Evolutionary conservation across 1,284 basidiomycete genomes (phyloP).

Genomic region (Chondrostereum purpureum): DNA sequence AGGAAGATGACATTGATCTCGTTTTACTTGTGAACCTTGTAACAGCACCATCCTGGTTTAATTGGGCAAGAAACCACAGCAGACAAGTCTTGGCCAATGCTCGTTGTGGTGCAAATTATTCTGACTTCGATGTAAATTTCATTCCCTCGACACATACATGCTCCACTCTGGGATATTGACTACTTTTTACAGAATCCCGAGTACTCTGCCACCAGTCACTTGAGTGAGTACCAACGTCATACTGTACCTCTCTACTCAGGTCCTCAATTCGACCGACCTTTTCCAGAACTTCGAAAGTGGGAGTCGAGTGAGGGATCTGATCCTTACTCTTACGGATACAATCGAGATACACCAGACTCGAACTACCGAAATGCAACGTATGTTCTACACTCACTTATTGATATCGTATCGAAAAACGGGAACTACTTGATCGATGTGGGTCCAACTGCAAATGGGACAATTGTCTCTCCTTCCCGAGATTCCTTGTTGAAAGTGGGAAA

Average conservation of each 20-base stretch:
- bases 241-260: not conserved
- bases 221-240: not conserved
- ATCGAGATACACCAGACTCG: conserved; percentile 14
- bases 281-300: conserved; percentile 1
- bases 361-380: conserved; percentile 25
- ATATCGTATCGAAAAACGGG: conserved; percentile 29
- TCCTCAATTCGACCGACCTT: not conserved
- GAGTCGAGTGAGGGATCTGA: conserved; percentile 1
- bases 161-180: not conserved
- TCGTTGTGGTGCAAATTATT: not conserved
- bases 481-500: conserved; percentile 25
- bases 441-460: conserved; percentile 26
- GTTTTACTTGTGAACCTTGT: not conserved
- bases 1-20: not conserved
- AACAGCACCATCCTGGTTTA: conserved; percentile 1
- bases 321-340: conserved; percentile 4
- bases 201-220: not conserved
- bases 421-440: conserved; percentile 30
- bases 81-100: not conserved
- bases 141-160: not conserved
- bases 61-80: not conserved
- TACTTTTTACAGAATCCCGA: not conserved
- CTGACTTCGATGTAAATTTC: conserved; percentile 1
- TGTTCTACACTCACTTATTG: conserved; percentile 26
- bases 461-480: conserved; percentile 23